Base-by-base conservation (phyloP, 768 basidiomycete genomes). In the Collybia mongolica region DNA sequence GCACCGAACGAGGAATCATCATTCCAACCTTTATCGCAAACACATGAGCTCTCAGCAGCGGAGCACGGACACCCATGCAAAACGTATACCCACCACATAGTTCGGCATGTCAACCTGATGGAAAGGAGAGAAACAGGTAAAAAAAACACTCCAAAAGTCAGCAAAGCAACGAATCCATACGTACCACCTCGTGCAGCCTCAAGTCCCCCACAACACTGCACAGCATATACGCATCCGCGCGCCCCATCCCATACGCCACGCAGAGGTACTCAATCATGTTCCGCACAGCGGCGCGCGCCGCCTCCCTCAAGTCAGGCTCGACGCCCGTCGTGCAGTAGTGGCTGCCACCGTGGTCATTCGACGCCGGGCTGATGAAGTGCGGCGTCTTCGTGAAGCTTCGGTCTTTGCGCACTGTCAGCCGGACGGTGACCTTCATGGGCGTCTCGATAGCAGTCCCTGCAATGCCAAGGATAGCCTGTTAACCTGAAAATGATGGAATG, bases 41-140 rank as follows among this genome's bases (percentile, higher is more conserved):
- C 14, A 49, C 3, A 6, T 32, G 9, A 32, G n/a, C 7, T 28
- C 15, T 15, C 24, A 20, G 36, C 18, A 19, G 7, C 2, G 5
- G 14, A 38, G 28, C 15, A 19, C n/a, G n/a, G n/a, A n/a, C 28
- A 35, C 18, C 26, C 32, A 14, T 14, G 17, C 28, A 15, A 39
- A 44, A 19, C n/a, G n/a, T n/a, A 43, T n/a, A 68, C 77, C 47
- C 60, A 83, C 82, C 29, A 83, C 73, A 54, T 81, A 84, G 53
- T 83, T 83, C 9, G 82, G 82, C 82, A 83, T 83, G 53, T 83
- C 82, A 32, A 83, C 80, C 81, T 82, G n/a, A n/a, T n/a, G 28
- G n/a, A 44, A 20, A 44, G 11, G 40, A 35, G 32, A 28, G 9
- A 9, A 28, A 28, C 5, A 9, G 26, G 26, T 9, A 9, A 28